A percentile compares a stretch with the other conserved stretches of the same genome.
Conservation (phyloP, 176 grass and related monocot genomes). For the maize (Zea mays) region DNA sequence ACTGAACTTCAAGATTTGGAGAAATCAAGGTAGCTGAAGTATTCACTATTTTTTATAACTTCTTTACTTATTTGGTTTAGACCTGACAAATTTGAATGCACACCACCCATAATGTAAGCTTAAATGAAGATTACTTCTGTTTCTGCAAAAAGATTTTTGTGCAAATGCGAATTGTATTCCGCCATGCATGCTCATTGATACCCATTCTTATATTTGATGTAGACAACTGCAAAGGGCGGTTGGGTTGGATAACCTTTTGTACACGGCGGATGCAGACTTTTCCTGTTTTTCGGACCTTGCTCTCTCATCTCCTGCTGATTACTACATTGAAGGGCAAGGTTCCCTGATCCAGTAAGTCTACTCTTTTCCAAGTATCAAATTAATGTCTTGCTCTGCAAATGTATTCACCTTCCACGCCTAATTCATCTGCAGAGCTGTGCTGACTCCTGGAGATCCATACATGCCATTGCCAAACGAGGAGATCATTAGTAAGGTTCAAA, state of each 20-base stretch:
- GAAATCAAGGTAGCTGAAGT: slow-evolving; percentile 72
- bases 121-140: slow-evolving; percentile 3
- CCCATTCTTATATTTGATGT: slow-evolving; percentile 28
- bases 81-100: not conserved
- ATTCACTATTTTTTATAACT: not conserved
- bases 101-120: not conserved
- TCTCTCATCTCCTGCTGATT: slow-evolving; percentile 92
- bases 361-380: not conserved
- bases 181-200: not conserved
- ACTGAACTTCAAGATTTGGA: slow-evolving; percentile 87
- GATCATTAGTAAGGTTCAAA: slow-evolving; percentile 83
- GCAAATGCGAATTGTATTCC: slow-evolving; percentile 13
- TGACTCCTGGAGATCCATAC: slow-evolving; percentile 95
- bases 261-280: slow-evolving; percentile 92
- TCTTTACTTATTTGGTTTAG: not conserved
- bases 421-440: slow-evolving; percentile 74
- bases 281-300: slow-evolving; percentile 98
- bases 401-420: not conserved
- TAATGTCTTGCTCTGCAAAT: slow-evolving; percentile 10
- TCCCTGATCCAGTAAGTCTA: slow-evolving; percentile 95
- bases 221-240: slow-evolving; percentile 77
- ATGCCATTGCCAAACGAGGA: slow-evolving; percentile 93
- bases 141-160: not conserved
- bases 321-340: slow-evolving; percentile 95
- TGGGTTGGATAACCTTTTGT: slow-evolving; percentile 96